A percentile compares a stretch with the other conserved stretches of the same genome.
These are phyloP conservation scores for carrot (Daucus carota) DNA, from an alignment of 129 eudicot species.

Conservation along the genomic window DNA sequence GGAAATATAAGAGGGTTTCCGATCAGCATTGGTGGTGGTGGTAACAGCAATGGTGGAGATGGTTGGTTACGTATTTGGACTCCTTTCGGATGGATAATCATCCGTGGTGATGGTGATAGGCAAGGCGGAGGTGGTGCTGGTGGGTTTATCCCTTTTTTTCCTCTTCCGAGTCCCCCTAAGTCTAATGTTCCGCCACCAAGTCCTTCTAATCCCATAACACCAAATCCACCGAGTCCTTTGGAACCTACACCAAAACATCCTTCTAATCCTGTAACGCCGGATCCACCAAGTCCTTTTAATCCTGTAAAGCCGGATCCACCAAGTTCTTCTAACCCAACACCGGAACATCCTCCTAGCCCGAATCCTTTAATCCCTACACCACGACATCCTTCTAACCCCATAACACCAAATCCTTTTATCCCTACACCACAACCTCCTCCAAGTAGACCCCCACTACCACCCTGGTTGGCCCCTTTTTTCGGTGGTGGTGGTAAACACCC, in stretches of 20 bases:
- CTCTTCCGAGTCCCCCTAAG: neutral
- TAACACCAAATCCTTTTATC: neutral
- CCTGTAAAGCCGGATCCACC: neutral
- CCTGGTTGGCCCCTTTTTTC: neutral
- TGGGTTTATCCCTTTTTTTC: neutral
- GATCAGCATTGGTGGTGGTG: neutral
- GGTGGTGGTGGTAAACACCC: neutral
- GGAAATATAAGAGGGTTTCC: neutral
- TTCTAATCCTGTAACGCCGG: too few relatives aligned
- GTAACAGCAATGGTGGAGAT: neutral
- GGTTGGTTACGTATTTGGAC: constrained; percentile 6
- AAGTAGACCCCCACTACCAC: neutral
- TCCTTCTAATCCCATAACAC: neutral
- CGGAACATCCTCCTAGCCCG: too few relatives aligned
- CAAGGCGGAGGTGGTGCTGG: neutral
- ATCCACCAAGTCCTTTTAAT: too few relatives aligned
- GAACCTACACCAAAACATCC: too few relatives aligned
- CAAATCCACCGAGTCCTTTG: neutral
- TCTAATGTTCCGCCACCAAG: neutral
- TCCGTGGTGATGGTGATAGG: neutral
- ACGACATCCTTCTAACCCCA: too few relatives aligned
- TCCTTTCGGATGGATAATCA: neutral
- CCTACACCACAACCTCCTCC: neutral
- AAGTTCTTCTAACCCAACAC: too few relatives aligned
- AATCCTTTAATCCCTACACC: neutral